A percentile compares a stretch with the other conserved stretches of the same genome.
phyloP scores from a whole-genome alignment of 768 basidiomycete genomes.

The Plicaturopsis crispa region DNA sequence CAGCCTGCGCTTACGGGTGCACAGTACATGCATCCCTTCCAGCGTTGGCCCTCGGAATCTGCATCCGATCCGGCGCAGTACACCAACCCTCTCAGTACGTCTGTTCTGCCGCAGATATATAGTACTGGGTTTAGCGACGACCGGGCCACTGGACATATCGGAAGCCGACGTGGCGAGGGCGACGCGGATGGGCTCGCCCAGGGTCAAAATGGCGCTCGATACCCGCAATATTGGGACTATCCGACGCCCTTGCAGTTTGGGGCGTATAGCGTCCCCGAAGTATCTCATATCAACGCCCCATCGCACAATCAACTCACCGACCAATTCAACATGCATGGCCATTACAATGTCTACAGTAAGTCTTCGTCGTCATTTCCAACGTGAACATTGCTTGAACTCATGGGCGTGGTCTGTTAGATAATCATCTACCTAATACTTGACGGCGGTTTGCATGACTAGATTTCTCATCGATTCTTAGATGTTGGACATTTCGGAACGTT shows the following conservation, averaged over 20 bases:
- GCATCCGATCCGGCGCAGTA: conserved; percentile 17
- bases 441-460: too few species aligned
- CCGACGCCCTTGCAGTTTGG: conserved; percentile 45
- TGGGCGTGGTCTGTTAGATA: too few species aligned
- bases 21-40: conserved; percentile 22
- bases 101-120: conserved; percentile 67
- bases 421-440: too few species aligned
- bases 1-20: neutral
- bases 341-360: conserved; percentile 22
- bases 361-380: neutral
- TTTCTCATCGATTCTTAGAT: too few species aligned
- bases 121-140: conserved; percentile 65
- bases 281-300: neutral
- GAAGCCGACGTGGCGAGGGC: conserved; percentile 8
- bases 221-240: conserved; percentile 49
- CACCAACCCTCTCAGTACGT: conserved; percentile 52
- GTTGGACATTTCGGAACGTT: too few species aligned
- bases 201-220: conserved; percentile 21
- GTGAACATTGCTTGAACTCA: neutral
- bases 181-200: conserved; percentile 12
- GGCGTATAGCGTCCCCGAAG: conserved; percentile 12
- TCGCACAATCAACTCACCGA: neutral
- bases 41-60: conserved; percentile 37
- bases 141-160: conserved; percentile 13
- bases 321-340: conserved; percentile 10